Percentiles rank a stretch among this genome's conserved stretches.
Conservation (phyloP, 139 green algal genomes). For the Tetradesmus obliquus region DNA sequence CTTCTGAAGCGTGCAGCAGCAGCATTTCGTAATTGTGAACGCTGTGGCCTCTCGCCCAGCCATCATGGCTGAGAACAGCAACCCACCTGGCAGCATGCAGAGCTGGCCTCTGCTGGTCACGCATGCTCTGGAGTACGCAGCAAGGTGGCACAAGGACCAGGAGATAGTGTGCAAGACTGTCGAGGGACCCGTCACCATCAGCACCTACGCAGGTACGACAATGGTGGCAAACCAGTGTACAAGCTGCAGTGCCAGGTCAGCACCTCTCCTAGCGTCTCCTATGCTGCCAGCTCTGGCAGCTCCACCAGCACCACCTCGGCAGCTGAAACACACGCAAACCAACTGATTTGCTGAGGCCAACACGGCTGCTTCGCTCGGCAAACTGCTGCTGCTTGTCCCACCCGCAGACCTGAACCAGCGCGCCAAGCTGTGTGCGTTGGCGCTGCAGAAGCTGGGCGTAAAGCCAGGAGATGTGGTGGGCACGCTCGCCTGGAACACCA, state of each 20-base stretch:
- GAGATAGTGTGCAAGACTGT: slow-evolving; percentile 41
- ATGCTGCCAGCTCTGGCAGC: no score
- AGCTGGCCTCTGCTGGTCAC: slow-evolving; percentile 37
- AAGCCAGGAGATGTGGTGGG: slow-evolving; percentile 67
- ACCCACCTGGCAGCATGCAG: not conserved
- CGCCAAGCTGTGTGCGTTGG: slow-evolving; percentile 35
- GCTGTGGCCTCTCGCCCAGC: not conserved
- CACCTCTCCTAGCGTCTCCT: not conserved
- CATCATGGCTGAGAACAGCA: not conserved
- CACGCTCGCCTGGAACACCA: slow-evolving; percentile 86
- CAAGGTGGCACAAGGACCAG: slow-evolving; percentile 40
- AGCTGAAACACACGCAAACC: no score
- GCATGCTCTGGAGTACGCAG: slow-evolving; percentile 40
- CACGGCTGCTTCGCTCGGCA: no score
- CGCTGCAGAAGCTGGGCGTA: slow-evolving; percentile 30
- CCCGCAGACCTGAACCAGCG: slow-evolving; percentile 19
- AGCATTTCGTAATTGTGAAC: not conserved
- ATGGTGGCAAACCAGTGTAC: not conserved
- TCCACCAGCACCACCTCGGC: not conserved
- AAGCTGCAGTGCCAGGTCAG: not conserved
- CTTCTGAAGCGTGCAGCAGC: not conserved
- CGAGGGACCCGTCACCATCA: slow-evolving; percentile 39
- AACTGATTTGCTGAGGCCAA: no score
- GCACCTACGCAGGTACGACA: slow-evolving; percentile 10
- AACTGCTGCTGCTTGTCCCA: no score